Base-by-base conservation (phyloP, 192 early-diverging fungal genomes). In the Backusella sp. region DNA sequence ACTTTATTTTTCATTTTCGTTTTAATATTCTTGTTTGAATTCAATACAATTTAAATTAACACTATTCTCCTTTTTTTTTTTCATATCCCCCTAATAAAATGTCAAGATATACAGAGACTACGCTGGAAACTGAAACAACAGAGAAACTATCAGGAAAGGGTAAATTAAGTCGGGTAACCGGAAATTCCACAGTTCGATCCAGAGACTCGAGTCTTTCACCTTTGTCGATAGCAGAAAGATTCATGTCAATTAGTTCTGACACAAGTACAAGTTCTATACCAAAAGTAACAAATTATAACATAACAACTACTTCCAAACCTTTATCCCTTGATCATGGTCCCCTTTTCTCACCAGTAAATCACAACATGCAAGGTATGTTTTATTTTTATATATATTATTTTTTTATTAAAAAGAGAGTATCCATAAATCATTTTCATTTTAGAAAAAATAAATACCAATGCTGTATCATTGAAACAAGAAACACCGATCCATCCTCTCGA, bases 141-240 rank as follows among this genome's bases (percentile, higher is more conserved):
- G 56, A 62, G 21, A 62, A 28, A 28, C 11, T 28, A 28, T 14
- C 56, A 62, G 11, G 26, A 62, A 62, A 62, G 56, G 28, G 56
- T 14, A 62, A 62, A 28, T 7, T 8, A 8, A 62, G 23, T 14
- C 26, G 23, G 21, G 26, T 62, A 62, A 12, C 56, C 11, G 26
- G 11, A 26, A 62, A 62, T 62, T 62, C 56, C 4, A 62, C 56
- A 28, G 23, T 15, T 62, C 56, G 56, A 28, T 62, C 23, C 9
- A 62, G 56, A 12, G 56, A 62, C 21, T 62, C 70, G 11, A 72
- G 28, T 23, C 7, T 34, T 46, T 46, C 46, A 35, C 37, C 28
- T 12, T 30, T 72, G 28, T 72, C 70, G 17, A 72, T 72, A 46
- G 70, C 70, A 15, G 70, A 72, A 19, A 39, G 70, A 5, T 72